phyloP scores from a whole-genome alignment of 2,329 filamentous ascomycete genomes.

The Fusarium sp. region DNA sequence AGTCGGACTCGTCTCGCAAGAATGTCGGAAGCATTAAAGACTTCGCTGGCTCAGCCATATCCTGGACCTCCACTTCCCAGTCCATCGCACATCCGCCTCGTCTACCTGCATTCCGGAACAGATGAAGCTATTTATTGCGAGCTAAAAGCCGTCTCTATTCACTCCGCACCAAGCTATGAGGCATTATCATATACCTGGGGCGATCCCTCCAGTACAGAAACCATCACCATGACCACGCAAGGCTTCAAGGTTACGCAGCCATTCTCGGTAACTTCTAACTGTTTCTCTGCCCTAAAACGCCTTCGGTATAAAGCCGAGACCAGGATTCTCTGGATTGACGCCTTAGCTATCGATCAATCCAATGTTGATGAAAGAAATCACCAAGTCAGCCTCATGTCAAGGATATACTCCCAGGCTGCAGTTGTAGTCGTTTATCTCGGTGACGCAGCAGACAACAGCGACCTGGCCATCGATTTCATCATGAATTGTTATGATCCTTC shows the following conservation, averaged over 20 bases:
- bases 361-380: background rate
- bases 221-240: background rate
- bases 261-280: background rate
- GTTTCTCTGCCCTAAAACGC: background rate
- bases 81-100: background rate
- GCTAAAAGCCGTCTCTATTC: accelerated
- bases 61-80: background rate
- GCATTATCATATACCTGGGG: background rate
- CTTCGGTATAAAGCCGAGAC: background rate
- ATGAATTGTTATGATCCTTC: background rate
- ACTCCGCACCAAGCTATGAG: background rate
- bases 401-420: background rate
- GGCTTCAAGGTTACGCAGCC: accelerated
- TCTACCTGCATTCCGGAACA: background rate
- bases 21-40: background rate
- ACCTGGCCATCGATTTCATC: background rate
- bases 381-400: background rate
- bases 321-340: background rate
- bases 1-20: accelerated
- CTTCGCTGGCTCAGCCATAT: background rate
- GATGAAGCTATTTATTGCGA: background rate
- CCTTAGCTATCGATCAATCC: background rate
- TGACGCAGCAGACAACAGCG: background rate
- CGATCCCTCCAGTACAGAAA: background rate
- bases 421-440: background rate